A percentile compares a stretch with the other conserved stretches of the same genome.
Evolutionary conservation across 164 flowering plant genomes (phyloP).

Genomic region (Santalum album): DNA sequence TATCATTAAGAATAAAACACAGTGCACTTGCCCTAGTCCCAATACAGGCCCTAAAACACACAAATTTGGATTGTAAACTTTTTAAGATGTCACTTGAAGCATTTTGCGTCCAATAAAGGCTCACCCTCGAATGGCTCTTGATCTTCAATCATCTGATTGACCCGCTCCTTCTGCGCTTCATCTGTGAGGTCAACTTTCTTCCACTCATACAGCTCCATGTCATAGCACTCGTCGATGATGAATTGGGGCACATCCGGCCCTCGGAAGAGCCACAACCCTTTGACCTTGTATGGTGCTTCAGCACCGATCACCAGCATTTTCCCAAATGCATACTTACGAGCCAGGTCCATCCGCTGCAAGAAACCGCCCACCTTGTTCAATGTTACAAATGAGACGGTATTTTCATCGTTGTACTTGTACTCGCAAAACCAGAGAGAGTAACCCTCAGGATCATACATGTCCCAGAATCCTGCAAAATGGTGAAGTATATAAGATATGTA

Average conservation of each 20-base stretch:
- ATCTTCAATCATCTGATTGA: constrained; percentile 87
- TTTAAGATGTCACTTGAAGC: constrained; percentile 59
- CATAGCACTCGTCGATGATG: constrained; percentile 75
- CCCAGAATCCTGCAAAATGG: constrained; percentile 95
- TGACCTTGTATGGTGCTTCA: constrained; percentile 77
- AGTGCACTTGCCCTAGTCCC: too few species aligned
- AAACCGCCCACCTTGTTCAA: constrained; percentile 66
- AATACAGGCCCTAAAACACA: too few species aligned
- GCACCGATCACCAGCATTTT: constrained; percentile 81
- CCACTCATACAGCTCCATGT: constrained; percentile 90
- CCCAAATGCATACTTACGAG: constrained; percentile 88
- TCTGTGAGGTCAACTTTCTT: constrained; percentile 67
- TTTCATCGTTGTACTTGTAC: constrained; percentile 73
- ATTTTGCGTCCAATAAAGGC: constrained; percentile 77
- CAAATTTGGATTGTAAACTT: too few species aligned
- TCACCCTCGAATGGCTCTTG: constrained; percentile 90
- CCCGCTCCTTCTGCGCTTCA: constrained; percentile 86
- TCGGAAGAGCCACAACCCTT: constrained; percentile 96
- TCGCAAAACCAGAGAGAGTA: constrained; percentile 70
- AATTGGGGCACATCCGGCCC: constrained; percentile 78
- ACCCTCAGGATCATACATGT: constrained; percentile 96
- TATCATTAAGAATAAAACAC: too few species aligned
- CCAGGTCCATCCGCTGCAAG: constrained; percentile 80
- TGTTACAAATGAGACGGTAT: constrained; percentile 82
- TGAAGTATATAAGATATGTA: background rate